phyloP scores from a whole-genome alignment of 352 stramenopile genomes.

The Phytophthora foliorum region DNA sequence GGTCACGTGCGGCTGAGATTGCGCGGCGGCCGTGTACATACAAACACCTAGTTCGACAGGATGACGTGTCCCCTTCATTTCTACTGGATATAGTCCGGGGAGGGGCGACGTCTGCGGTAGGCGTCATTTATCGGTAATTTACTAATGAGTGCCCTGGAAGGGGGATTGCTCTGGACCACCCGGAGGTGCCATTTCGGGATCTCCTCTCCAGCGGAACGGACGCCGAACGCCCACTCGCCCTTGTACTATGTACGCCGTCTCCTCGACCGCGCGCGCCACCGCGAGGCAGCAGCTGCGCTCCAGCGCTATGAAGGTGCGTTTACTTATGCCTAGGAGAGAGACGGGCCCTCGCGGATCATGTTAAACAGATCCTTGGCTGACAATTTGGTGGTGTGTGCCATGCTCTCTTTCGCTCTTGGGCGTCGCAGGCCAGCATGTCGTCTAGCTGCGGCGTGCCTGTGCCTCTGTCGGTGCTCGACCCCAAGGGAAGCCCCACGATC shows the following conservation, averaged over 20 bases:
- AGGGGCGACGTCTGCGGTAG: constrained; percentile 25
- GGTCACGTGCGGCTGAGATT: constrained; percentile 44
- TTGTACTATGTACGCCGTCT: constrained; percentile 67
- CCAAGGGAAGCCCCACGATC: constrained; percentile 92
- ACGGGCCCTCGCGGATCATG: constrained; percentile 2
- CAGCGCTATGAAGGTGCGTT: constrained; percentile 65
- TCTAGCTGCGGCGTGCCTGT: constrained; percentile 78
- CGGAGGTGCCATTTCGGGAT: constrained; percentile 76
- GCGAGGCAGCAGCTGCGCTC: constrained; percentile 79
- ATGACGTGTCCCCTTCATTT: constrained; percentile 4
- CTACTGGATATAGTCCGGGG: not conserved
- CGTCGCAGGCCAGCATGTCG: constrained; percentile 67
- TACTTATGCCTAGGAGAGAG: not conserved
- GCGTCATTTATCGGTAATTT: constrained; percentile 46
- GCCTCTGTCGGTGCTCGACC: constrained; percentile 92
- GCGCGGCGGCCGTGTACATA: constrained; percentile 5
- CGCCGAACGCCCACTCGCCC: constrained; percentile 18
- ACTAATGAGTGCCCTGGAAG: constrained; percentile 9
- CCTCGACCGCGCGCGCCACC: constrained; percentile 61
- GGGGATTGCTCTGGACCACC: constrained; percentile 35
- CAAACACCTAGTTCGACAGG: constrained; percentile 14
- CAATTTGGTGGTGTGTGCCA: constrained; percentile 21
- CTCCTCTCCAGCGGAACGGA: constrained; percentile 62
- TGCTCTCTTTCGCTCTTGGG: constrained; percentile 8
- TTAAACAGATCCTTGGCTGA: constrained; percentile 35